Evolutionary conservation across 1,139 yeast genomes (phyloP).

Genomic region (Scheffersomyces lignicola): DNA sequence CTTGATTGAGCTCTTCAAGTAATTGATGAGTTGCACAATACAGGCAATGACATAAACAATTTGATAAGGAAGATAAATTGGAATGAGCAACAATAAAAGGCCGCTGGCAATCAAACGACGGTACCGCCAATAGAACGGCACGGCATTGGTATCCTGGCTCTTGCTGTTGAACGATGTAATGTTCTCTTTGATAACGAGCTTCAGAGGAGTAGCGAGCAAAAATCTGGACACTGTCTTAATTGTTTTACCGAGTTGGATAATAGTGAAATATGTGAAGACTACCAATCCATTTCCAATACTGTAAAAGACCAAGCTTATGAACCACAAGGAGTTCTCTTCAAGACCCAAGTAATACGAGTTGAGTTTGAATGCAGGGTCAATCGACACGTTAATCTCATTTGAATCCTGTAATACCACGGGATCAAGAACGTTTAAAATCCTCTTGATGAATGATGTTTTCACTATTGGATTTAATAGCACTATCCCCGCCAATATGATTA

Average conservation of each 20-base stretch:
- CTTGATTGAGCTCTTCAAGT: slow-evolving; percentile 28
- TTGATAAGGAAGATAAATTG: slow-evolving; percentile 75
- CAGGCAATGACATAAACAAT: slow-evolving; percentile 65
- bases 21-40: slow-evolving; percentile 50
- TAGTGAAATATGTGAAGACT: slow-evolving; percentile 25
- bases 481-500: slow-evolving; percentile 16
- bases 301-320: slow-evolving; percentile 49
- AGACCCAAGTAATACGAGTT: slow-evolving; percentile 63
- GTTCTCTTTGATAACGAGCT: too few relatives aligned
- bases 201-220: too few relatives aligned
- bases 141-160: too few relatives aligned
- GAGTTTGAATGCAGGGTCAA: slow-evolving; percentile 23
- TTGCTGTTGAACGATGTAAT: too few relatives aligned
- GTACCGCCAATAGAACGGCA: slow-evolving; percentile 4
- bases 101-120: slow-evolving; percentile 8
- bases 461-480: slow-evolving; percentile 42
- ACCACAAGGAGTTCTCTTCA: slow-evolving; percentile 57
- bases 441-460: slow-evolving; percentile 18
- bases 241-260: slow-evolving; percentile 8
- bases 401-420: slow-evolving; percentile 50
- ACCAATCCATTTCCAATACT: slow-evolving; percentile 53
- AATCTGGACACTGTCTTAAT: neutral
- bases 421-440: slow-evolving; percentile 43
- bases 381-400: slow-evolving; percentile 31
- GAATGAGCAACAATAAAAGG: slow-evolving; percentile 41